Base-by-base conservation (phyloP, 805 yeast genomes). In the Hanseniaspora hatyaiensis region DNA sequence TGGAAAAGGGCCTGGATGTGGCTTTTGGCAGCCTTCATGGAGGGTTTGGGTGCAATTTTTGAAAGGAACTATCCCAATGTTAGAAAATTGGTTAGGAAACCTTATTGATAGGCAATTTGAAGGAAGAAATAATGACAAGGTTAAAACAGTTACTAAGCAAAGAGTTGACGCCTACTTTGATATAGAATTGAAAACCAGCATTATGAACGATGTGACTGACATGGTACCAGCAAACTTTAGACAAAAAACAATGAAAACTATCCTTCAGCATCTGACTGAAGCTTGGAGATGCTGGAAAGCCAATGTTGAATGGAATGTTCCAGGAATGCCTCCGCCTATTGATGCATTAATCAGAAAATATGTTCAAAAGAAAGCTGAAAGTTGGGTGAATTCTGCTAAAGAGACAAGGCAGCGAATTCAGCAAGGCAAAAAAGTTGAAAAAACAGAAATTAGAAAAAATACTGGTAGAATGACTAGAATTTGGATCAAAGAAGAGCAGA, bases 241-340 rank as follows among this genome's bases (percentile, higher is more conserved):
- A 56, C 92, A 85, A 57, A 82, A 75, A 53, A 88, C 86, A 60
- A 78, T 96, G 1, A 82, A 82, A 57, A 78, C 94, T 0, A 82
- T 92, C 46, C 64, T 92, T 40, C 97, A 92, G 57, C 99, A 92
- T 63, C 69, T 92, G 50, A 83, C 94, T 59, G 98, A 92, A 62
- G 98, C 98, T 0, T 92, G 99, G 99, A 70, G 98, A 61, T 92
- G 97, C 62, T 92, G 99, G 99, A 92, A 92, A 62, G 98, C 98
- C 2, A 89, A 92, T 59, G 82, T 92, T 50, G 95, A 96, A 0
- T 92, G 97, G 97, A 79, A 85, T 55, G 97, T 92, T 13, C 95
- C 95, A 1, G 97, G 97, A 0, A 69, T 92, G 65, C 98, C 99
- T 1, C 82, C 74, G 46, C 96, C 96, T 0, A 76, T 92, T 22